Base-by-base conservation (phyloP, 23 red algal genomes). In the Cyanidiococcus yangmingshanensis region DNA sequence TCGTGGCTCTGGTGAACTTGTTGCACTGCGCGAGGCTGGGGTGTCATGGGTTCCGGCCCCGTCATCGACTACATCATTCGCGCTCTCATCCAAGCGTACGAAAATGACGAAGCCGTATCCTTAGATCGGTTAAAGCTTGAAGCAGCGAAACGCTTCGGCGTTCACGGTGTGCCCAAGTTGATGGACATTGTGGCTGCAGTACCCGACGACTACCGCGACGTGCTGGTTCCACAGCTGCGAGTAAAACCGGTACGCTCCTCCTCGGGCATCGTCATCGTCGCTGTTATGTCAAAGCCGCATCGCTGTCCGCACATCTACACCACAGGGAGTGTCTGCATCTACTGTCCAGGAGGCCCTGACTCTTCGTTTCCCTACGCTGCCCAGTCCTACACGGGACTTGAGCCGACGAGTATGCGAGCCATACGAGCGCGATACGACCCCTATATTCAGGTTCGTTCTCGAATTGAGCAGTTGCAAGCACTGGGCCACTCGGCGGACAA, bases 201-300 rank as follows among this genome's bases (percentile, higher is more conserved):
- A 0, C 94, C 94, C 2, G 58, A 86, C 0, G 58, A 68, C 17
- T 74, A 92, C 51, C 67, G 76, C 0, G 27, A 39, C 33, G 68
- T 75, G 24, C 89, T 98, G 29, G 83, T 84, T 2, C 94, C 94
- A 17, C 37, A 85, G 12, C 87, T 98, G 41, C 79, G 82, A 3
- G 94, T 88, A 0, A 98, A 98, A 76, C 94, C 94, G 3, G 94
- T 98, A 21, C 88, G 94, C 16, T 90, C 94, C 0, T 88, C 94
- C 18, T 86, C 80, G 37, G 94, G 94, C 2, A 98, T 98, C 58
- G 88, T 88, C 35, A 86, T 98, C 0, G 94, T 98, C n/a, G 94
- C 94, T 18, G 94, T 98, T 58, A 98, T 98, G 94, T 92, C 88
- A 59, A 98, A 98, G 79, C 94, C 94, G 16, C 94, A 98, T 59